These are phyloP conservation scores for Candida pseudoviswanathii DNA, from an alignment of 1,139 yeast species.

Conservation along the genomic window DNA sequence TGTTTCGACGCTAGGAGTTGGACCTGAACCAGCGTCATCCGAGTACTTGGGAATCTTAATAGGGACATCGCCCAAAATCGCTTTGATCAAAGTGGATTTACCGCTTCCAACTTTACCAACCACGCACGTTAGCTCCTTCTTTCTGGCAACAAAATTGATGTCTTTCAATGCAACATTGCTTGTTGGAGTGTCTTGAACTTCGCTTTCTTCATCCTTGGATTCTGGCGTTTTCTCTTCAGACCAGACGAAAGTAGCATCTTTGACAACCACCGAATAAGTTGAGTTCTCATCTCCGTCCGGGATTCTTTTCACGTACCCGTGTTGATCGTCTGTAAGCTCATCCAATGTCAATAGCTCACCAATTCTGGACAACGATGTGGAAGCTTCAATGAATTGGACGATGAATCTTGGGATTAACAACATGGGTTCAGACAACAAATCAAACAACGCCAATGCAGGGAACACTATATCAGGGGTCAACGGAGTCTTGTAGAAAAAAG, in stretches of 20 bases:
- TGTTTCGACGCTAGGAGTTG: slow-evolving; percentile 32
- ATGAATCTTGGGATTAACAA: slow-evolving; percentile 35
- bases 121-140: slow-evolving; percentile 65
- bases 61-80: slow-evolving; percentile 58
- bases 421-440: slow-evolving; percentile 37
- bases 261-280: slow-evolving; percentile 35
- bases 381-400: slow-evolving; percentile 31
- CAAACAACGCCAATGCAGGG: slow-evolving; percentile 43
- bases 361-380: slow-evolving; percentile 37
- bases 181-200: slow-evolving; percentile 18
- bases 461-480: slow-evolving; percentile 41
- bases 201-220: slow-evolving; percentile 23
- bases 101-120: slow-evolving; percentile 73
- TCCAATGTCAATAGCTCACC: slow-evolving; percentile 33
- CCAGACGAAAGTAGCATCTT: slow-evolving; percentile 24
- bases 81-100: slow-evolving; percentile 42
- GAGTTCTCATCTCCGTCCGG: slow-evolving; percentile 34
- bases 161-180: slow-evolving; percentile 48
- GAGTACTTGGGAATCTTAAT: slow-evolving; percentile 12
- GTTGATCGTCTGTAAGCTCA: slow-evolving; percentile 48
- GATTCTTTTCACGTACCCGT: slow-evolving; percentile 65
- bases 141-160: slow-evolving; percentile 52
- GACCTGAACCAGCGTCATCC: slow-evolving; percentile 5
- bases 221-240: slow-evolving; percentile 10
- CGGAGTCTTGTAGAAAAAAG: slow-evolving; percentile 24